phyloP scores from a whole-genome alignment of 2,329 filamentous ascomycete species.

The Fusarium papillatum region DNA sequence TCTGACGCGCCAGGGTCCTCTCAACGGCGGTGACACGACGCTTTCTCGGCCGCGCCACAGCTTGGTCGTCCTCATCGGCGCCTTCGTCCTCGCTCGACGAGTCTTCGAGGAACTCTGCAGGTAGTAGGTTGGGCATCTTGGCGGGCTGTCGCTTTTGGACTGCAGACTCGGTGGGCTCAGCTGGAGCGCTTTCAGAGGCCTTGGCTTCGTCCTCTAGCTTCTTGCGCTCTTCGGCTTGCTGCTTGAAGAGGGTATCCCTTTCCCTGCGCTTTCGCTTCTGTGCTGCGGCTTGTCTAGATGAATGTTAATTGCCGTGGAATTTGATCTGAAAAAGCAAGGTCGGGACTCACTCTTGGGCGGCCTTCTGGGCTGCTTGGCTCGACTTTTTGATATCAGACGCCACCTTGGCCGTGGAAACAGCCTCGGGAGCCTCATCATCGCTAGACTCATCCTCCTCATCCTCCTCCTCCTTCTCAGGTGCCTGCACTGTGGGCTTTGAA shows the following conservation, averaged over 20 bases:
- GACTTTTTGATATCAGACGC: slow-evolving; percentile 61
- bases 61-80: slow-evolving; percentile 45
- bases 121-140: slow-evolving; percentile 61
- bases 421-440: slow-evolving; percentile 70
- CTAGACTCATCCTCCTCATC: slow-evolving; percentile 54
- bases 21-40: slow-evolving; percentile 59
- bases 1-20: slow-evolving; percentile 52
- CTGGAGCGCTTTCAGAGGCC: slow-evolving; percentile 27
- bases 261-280: slow-evolving; percentile 69
- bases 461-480: slow-evolving; percentile 41
- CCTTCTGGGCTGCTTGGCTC: slow-evolving; percentile 61
- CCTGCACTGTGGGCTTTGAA: slow-evolving; percentile 25
- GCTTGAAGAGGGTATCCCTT: slow-evolving; percentile 66
- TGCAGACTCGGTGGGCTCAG: slow-evolving; percentile 15
- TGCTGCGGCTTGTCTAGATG: slow-evolving; percentile 60
- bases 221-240: slow-evolving; percentile 67
- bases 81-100: slow-evolving; percentile 61
- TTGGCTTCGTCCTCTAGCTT: slow-evolving; percentile 44
- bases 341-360: slow-evolving; percentile 63
- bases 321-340: not conserved
- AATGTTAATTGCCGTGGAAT: slow-evolving; percentile 18
- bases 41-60: slow-evolving; percentile 52
- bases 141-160: slow-evolving; percentile 44
- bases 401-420: slow-evolving; percentile 65
- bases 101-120: slow-evolving; percentile 66